Base-by-base conservation (phyloP, 768 basidiomycete species). In the Myochromella boudieri region DNA sequence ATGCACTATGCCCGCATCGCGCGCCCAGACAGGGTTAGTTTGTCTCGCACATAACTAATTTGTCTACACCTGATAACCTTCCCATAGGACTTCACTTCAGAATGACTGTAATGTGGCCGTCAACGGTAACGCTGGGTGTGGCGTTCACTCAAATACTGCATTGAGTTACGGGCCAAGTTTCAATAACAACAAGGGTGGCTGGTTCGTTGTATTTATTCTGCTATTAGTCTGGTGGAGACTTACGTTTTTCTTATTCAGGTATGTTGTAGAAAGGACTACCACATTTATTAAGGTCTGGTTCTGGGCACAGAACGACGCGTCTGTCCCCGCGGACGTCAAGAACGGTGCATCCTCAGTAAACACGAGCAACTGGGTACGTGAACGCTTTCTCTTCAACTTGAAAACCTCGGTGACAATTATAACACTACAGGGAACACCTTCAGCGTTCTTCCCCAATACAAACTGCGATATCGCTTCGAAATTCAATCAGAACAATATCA, bases 251-350 rank as follows among this genome's bases (percentile, higher is more conserved):
- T 27, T 24, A 4, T 17, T 25, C 44, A 84, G 78, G 77, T 85
- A 77, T 58, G 86, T 80, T 0, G 68, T 84, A 38, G 84, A 86
- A 59, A 76, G 85, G 29, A 78, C 80, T 0, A 54, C 62, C n/a
- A 55, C 54, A 11, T 77, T 70, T 57, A 81, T 89, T 51, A 81
- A 80, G 42, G 70, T 88, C 26, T 90, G 82, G 79, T 88, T 86
- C 69, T 91, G 86, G 85, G 61, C 78, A 0, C 71, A 86, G 24
- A 73, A 74, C 53, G 72, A 63, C 38, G 62, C 57, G 1, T 60
- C 53, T 21, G 73, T 80, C 18, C 84, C 82, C 1, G 39, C 56
- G 5, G 80, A 81, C 18, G 70, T 84, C 10, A 63, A 42, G 38
- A 60, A 63, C 12, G 79, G 76, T 1, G 61, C 51, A 8, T 52